Base-by-base conservation (phyloP, 768 basidiomycete species). In the Suillus bovinus region DNA sequence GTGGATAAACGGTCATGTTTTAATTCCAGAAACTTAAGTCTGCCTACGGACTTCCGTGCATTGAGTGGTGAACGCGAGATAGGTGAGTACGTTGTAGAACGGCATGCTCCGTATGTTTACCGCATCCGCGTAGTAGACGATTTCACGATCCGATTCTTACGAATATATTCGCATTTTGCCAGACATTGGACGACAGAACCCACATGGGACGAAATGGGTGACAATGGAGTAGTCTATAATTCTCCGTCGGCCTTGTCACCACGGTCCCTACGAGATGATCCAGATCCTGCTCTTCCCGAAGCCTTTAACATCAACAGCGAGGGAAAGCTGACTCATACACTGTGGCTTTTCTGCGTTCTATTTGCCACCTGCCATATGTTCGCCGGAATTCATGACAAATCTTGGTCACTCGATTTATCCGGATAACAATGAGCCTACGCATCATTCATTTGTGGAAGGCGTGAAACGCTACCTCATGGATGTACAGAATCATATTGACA, bases 321-420 rank as follows among this genome's bases (percentile, higher is more conserved):
- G 66, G 85, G 84, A 3, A 80, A 74, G 64, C 67, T 85, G 47
- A 84, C 84, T 1, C 77, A 79, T 64, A 72, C 73, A 38, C 74
- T 87, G 5, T 86, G 86, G 86, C 61, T 81, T 11, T 68, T 79
- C 55, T 77, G 79, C 65, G 67, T 75, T 41, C 67, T 82, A 22
- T 60, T 69, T 58, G 71, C 70, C 34, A 14, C 29, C n/a, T 56
- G 36, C 53, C 53, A 31, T 58, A n/a, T 22, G 53, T 29, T 58
- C 39, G 20, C 34, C 34, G 7, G 54, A 38, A 27, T 20, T 11
- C 24, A 56, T 60, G 52, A 39, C 55, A 10, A 39, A 56, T 20
- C 24, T 56, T 29, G 17, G 17, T 29, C 24, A 29, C 38, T 39
- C 38, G 14, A 66, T 74, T 53, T 56, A 66, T 4, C 33, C 63